Conservation (phyloP, 495 filamentous ascomycete species). For the Penicillium waksmanii region DNA sequence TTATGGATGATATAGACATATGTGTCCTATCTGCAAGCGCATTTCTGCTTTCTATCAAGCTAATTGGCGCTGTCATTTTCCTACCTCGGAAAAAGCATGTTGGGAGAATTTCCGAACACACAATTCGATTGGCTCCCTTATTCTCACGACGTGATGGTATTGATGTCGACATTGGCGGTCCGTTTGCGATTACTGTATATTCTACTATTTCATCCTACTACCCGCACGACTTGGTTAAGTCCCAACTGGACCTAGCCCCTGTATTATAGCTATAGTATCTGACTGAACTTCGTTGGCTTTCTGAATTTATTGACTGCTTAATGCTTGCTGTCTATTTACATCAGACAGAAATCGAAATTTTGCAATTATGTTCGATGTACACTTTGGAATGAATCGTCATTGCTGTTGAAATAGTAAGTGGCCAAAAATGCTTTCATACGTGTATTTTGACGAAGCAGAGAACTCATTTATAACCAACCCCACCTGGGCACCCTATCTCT, state of each 20-base stretch:
- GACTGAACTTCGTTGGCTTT: neutral
- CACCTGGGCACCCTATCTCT: too few relatives aligned
- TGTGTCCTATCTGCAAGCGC: neutral
- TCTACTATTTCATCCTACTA: neutral
- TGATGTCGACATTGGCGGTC: slow-evolving; percentile 13
- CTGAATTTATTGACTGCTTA: neutral
- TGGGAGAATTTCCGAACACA: neutral
- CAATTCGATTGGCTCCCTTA: slow-evolving; percentile 7
- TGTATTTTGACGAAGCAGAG: too few relatives aligned
- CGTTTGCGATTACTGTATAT: slow-evolving; percentile 4
- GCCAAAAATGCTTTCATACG: too few relatives aligned
- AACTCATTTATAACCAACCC: too few relatives aligned
- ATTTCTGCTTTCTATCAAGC: neutral
- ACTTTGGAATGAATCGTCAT: too few relatives aligned
- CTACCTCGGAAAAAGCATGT: neutral
- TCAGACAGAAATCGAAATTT: neutral
- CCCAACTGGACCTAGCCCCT: neutral
- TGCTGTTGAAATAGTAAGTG: too few relatives aligned
- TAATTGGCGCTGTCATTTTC: neutral
- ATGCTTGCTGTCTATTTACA: neutral
- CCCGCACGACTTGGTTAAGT: slow-evolving; percentile 1
- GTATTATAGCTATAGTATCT: slow-evolving; percentile 13
- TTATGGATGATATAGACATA: neutral
- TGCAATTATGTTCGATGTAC: neutral
- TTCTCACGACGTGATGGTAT: slow-evolving; percentile 26